These are phyloP conservation scores for Microdochium bolleyi DNA, from an alignment of 2,329 filamentous ascomycete species.

Conservation along the genomic window DNA sequence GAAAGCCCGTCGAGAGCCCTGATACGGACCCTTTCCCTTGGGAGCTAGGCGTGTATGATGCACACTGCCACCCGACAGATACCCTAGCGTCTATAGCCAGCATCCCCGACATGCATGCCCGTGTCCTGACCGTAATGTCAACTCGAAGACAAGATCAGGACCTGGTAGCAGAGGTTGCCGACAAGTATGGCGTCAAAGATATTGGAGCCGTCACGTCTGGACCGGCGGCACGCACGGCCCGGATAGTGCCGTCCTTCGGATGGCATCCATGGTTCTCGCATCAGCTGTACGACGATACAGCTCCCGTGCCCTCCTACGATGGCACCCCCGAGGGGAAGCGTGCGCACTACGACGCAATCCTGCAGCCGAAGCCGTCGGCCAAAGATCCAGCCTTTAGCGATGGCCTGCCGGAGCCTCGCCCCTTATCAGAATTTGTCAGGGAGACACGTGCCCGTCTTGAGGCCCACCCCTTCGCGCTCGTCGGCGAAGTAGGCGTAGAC, in stretches of 20 bases:
- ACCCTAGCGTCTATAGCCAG: conserved; percentile 53
- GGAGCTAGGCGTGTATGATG: conserved; percentile 65
- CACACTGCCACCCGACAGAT: conserved; percentile 80
- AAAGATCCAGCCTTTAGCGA: conserved; percentile 33
- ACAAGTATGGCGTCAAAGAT: conserved; percentile 38
- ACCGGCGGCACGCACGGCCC: conserved; percentile 9
- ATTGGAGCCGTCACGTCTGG: conserved; percentile 9
- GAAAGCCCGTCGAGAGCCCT: neutral
- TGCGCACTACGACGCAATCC: conserved; percentile 58
- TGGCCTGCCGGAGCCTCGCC: conserved; percentile 49
- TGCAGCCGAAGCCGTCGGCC: conserved; percentile 43
- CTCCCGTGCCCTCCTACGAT: conserved; percentile 26
- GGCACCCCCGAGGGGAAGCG: conserved; percentile 29
- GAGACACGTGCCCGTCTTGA: conserved; percentile 48
- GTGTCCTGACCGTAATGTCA: conserved; percentile 66
- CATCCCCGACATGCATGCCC: conserved; percentile 59
- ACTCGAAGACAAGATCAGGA: conserved; percentile 69
- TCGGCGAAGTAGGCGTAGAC: conserved; percentile 75
- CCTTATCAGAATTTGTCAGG: conserved; percentile 49
- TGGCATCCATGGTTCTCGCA: conserved; percentile 87
- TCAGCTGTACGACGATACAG: conserved; percentile 59
- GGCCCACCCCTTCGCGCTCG: conserved; percentile 53
- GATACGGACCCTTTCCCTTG: conserved; percentile 48
- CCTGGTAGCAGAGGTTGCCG: conserved; percentile 57
- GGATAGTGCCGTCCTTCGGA: conserved; percentile 66